Evolutionary conservation across 805 yeast species (phyloP).

Genomic region (Metschnikowia henanensis): DNA sequence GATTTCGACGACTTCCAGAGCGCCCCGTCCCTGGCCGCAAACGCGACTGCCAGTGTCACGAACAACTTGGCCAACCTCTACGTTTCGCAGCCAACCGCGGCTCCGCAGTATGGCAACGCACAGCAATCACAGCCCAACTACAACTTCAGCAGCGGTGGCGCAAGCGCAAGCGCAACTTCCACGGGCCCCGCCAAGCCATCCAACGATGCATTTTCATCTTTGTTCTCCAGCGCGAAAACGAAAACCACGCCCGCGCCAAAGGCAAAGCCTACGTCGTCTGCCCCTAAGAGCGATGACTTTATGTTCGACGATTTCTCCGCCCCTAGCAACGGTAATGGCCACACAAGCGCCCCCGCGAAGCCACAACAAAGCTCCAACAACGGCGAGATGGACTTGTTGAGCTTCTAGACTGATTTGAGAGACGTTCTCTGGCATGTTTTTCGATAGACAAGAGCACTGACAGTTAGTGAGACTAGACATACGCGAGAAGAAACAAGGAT

Average conservation of each 20-base stretch:
- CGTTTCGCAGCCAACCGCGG: slow-evolving; percentile 19
- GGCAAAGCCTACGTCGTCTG: slow-evolving; percentile 10
- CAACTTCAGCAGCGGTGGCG: slow-evolving; percentile 5
- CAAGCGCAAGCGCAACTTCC: slow-evolving; percentile 22
- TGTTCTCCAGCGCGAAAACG: slow-evolving; percentile 65
- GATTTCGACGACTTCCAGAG: slow-evolving; percentile 86
- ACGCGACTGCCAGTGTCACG: slow-evolving; percentile 18
- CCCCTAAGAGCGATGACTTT: slow-evolving; percentile 23
- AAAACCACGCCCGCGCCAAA: slow-evolving; percentile 20
- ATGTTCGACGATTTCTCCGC: slow-evolving; percentile 35
- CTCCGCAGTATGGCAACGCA: slow-evolving; percentile 12
- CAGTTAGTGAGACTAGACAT: too few species aligned
- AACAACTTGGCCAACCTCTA: slow-evolving; percentile 30
- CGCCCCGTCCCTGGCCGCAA: slow-evolving; percentile 42
- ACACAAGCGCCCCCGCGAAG: background rate
- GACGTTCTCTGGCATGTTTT: too few species aligned
- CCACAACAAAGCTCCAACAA: slow-evolving; percentile 8
- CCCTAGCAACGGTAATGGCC: background rate
- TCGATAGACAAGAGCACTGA: too few species aligned
- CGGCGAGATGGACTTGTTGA: slow-evolving; percentile 51
- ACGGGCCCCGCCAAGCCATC: slow-evolving; percentile 43
- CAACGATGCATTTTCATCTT: slow-evolving; percentile 71
- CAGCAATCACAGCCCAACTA: slow-evolving; percentile 13
- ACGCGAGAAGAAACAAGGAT: too few species aligned
- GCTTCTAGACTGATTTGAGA: slow-evolving; percentile 31